Evolutionary conservation across 495 filamentous ascomycete species (phyloP).

Genomic region (Penicillium mononematosum): DNA sequence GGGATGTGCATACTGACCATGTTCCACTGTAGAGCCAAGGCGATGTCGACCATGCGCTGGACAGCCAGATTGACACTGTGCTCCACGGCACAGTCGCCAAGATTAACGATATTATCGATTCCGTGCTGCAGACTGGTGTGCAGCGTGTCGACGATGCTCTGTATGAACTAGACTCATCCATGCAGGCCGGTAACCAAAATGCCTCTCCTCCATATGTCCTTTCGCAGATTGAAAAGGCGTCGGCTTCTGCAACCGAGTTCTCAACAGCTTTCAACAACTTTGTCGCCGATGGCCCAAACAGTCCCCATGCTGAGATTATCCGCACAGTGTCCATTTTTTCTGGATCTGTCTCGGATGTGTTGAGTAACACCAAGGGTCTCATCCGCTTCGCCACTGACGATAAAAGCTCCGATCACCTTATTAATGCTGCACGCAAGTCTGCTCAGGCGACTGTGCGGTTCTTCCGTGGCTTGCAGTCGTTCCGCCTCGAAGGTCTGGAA

Average conservation of each 20-base stretch:
- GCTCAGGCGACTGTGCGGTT: slow-evolving; percentile 89
- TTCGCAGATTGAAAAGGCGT: slow-evolving; percentile 95
- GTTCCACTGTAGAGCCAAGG: slow-evolving; percentile 53
- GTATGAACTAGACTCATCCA: slow-evolving; percentile 94
- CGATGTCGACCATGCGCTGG: slow-evolving; percentile 76
- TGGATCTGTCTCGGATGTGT: slow-evolving; percentile 87
- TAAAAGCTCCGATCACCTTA: slow-evolving; percentile 82
- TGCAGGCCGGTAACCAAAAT: slow-evolving; percentile 98
- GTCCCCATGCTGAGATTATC: slow-evolving; percentile 86
- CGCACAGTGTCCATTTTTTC: slow-evolving; percentile 88
- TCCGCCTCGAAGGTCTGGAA: slow-evolving; percentile 86
- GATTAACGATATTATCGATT: slow-evolving; percentile 97
- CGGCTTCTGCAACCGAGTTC: slow-evolving; percentile 91
- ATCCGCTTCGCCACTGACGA: slow-evolving; percentile 93
- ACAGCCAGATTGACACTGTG: slow-evolving; percentile 86
- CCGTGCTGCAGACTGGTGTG: slow-evolving; percentile 89
- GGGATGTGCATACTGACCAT: background rate
- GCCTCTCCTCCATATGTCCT: slow-evolving; percentile 94
- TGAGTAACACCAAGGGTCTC: slow-evolving; percentile 93
- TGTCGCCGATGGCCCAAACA: slow-evolving; percentile 94
- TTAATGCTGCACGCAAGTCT: slow-evolving; percentile 76
- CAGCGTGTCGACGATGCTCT: slow-evolving; percentile 94
- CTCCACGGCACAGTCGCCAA: slow-evolving; percentile 82
- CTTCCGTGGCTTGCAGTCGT: slow-evolving; percentile 91
- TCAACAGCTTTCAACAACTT: slow-evolving; percentile 97